phyloP scores from a whole-genome alignment of 2,329 filamentous ascomycete genomes.

The Pestalotiopsis sp. region DNA sequence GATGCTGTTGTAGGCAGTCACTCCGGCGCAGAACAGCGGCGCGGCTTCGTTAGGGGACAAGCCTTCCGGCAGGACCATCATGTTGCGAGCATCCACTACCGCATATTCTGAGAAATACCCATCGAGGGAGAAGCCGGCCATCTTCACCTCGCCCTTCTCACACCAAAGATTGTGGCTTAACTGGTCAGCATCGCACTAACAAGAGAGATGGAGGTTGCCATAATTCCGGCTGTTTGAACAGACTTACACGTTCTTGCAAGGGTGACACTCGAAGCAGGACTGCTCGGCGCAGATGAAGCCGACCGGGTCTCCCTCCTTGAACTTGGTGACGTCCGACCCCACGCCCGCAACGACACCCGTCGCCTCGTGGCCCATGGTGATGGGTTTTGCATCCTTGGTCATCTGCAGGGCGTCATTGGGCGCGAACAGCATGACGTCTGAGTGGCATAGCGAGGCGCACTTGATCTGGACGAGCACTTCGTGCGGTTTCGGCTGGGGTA shows the following conservation, averaged over 20 bases:
- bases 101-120: constrained; percentile 32
- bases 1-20: constrained; percentile 27
- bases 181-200: not conserved
- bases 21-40: constrained; percentile 32
- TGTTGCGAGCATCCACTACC: constrained; percentile 26
- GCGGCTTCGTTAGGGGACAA: constrained; percentile 25
- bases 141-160: constrained; percentile 23
- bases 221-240: not conserved
- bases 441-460: constrained; percentile 16
- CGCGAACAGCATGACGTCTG: constrained; percentile 20
- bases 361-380: constrained; percentile 62
- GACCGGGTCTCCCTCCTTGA: constrained; percentile 62
- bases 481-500: constrained; percentile 16
- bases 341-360: constrained; percentile 62
- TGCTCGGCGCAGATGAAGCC: constrained; percentile 32
- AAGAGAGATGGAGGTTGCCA: not conserved
- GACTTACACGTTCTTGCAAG: constrained; percentile 20
- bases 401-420: constrained; percentile 14
- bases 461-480: constrained; percentile 21
- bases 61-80: constrained; percentile 26
- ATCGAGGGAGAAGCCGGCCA: constrained; percentile 27
- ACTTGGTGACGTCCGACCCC: constrained; percentile 56
- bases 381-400: constrained; percentile 22
- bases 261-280: constrained; percentile 26
- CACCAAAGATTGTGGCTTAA: constrained; percentile 24